Conservation (phyloP, 2,329 filamentous ascomycete species). For the Hymenoscyphus albidus region DNA sequence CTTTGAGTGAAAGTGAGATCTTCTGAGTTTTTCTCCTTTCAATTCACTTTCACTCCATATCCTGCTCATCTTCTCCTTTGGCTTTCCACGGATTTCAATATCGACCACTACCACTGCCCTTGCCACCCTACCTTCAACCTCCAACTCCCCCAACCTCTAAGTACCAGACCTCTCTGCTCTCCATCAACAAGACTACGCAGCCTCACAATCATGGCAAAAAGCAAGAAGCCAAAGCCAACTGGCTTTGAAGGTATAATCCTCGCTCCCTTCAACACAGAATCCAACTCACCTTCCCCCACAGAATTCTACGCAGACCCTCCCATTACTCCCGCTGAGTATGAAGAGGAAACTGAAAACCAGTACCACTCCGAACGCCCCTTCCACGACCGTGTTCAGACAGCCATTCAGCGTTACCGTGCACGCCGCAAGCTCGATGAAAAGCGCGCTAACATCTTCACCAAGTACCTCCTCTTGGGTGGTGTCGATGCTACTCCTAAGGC, state of each 20-base stretch:
- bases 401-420: slow-evolving; percentile 75
- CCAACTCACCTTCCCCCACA: slow-evolving; percentile 25
- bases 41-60: not conserved
- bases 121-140: not conserved
- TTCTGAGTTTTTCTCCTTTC: not conserved
- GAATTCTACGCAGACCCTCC: slow-evolving; percentile 78
- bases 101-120: not conserved
- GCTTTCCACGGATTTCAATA: not conserved
- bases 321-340: slow-evolving; percentile 63
- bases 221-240: slow-evolving; percentile 39
- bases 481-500: slow-evolving; percentile 58
- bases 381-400: slow-evolving; percentile 69
- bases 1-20: not conserved
- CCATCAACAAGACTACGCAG: not conserved
- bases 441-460: slow-evolving; percentile 64
- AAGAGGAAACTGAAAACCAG: slow-evolving; percentile 58
- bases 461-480: slow-evolving; percentile 80
- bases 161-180: not conserved
- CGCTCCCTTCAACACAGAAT: not conserved
- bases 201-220: slow-evolving; percentile 24
- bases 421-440: slow-evolving; percentile 69
- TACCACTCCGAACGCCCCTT: slow-evolving; percentile 48
- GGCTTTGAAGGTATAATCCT: slow-evolving; percentile 64
- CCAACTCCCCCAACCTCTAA: not conserved
- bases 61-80: not conserved